Evolutionary conservation across 805 yeast genomes (phyloP), one percentile per base, ranked within the genome.

Genomic region (Jamesozyma gamospora): DNA sequence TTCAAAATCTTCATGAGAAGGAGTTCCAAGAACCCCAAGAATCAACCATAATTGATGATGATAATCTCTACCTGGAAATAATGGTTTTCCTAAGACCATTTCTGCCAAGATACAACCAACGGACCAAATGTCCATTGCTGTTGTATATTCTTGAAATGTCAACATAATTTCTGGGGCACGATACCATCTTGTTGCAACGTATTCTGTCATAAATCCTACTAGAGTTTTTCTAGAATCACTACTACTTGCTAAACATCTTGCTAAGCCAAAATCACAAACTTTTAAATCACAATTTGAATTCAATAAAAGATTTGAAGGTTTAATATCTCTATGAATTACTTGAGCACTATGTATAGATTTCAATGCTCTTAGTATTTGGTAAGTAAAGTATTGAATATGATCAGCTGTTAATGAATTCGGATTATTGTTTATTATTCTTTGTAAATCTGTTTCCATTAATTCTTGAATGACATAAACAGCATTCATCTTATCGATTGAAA

Each of bases 131-230:
- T 82, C 92, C 43, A 82, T 79, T 0, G 87, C 84, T 8, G 80
- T 75, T 2, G 88, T 73, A 48, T 82, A 82, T 50, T 78, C 79
- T 31, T 82, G 77, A 43, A 74, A 70, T 1, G 84, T 75, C 21
- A 82, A 61, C 90, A 82, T 82, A 41, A 82, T 79, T 56, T 82
- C 92, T 0, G 90, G 90, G 0, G 90, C 90, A 39, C 92, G 64
- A 55, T 82, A 82, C 90, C 90, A 82, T 50, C 92, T 65, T 8
- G 92, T 82, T 3, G 90, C 90, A 3, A 82, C 92, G 48, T 82
- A 82, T 54, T 82, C 90, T 0, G 90, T 82, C 65, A 82, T 65
- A 46, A 72, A 71, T 0, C 80, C 72, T 28, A 71, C 65, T 43
- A 68, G 54, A 34, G 68, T 66, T 45, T 70, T 72, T 40, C 67